A percentile compares a stretch with the other conserved stretches of the same genome.
These are phyloP conservation scores for Nakazawaea pomicola DNA, from an alignment of 805 yeast genomes.

Conservation along the genomic window DNA sequence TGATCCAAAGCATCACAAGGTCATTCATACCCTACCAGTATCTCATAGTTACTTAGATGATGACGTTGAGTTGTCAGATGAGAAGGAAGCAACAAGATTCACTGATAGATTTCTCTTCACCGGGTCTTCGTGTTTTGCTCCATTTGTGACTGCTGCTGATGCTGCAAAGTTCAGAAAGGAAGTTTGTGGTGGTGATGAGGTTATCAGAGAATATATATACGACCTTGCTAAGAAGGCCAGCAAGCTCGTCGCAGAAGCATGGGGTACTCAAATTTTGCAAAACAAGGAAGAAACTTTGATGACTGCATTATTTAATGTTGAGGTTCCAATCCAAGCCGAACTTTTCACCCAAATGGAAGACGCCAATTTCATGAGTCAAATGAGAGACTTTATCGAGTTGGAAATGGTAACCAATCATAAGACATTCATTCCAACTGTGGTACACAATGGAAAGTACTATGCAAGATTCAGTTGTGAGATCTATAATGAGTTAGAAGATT, in stretches of 20 bases:
- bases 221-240: slow-evolving; percentile 41
- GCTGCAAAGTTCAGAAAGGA: slow-evolving; percentile 51
- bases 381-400: slow-evolving; percentile 18
- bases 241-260: slow-evolving; percentile 28
- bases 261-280: slow-evolving; percentile 35
- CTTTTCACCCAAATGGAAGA: slow-evolving; percentile 8
- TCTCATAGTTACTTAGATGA: slow-evolving; percentile 41
- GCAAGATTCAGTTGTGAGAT: slow-evolving; percentile 57
- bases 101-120: slow-evolving; percentile 42
- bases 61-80: slow-evolving; percentile 21
- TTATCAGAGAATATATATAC: slow-evolving; percentile 42
- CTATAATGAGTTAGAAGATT: slow-evolving; percentile 55
- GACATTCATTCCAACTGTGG: slow-evolving; percentile 43
- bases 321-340: slow-evolving; percentile 26
- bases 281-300: slow-evolving; percentile 29
- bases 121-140: slow-evolving; percentile 48
- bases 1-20: slow-evolving; percentile 41
- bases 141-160: slow-evolving; percentile 34
- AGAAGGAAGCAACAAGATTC: slow-evolving; percentile 24
- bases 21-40: slow-evolving; percentile 53
- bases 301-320: slow-evolving; percentile 40
- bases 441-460: slow-evolving; percentile 36
- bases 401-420: slow-evolving; percentile 25
- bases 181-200: slow-evolving; percentile 56
- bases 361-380: slow-evolving; percentile 9